Base-by-base conservation (phyloP, 1,139 yeast species). In the Magnusiomyces sp. region DNA sequence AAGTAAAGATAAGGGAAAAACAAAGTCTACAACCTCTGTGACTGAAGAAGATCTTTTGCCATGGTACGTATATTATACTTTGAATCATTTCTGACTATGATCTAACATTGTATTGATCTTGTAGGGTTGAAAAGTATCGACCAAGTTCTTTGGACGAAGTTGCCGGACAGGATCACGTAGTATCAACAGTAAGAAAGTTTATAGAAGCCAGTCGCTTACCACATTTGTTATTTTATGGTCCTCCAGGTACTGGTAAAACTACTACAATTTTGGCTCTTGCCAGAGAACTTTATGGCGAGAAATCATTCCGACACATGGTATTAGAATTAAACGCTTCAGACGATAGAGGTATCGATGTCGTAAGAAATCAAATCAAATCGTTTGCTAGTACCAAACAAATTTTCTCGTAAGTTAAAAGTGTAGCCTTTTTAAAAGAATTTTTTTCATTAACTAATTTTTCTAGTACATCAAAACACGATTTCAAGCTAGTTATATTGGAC, bases 221-320 rank as follows among this genome's bases (percentile, higher is more conserved):
- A 1, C 97, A 90, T 68, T 69, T 90, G 55, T 70, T 90, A 45
- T 90, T 92, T 66, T 90, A 92, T 65, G 98, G 98, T 0, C 97
- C 97, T 0, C 97, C 98, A 23, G 98, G 98, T 27, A 90, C 97
- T 0, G 98, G 98, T 56, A 92, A 92, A 65, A 92, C 98, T 0
- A 87, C 96, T 1, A 90, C 97, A 1, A 86, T 92, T 54, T 77
- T 86, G 36, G 97, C 97, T 0, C 70, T 92, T 53, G 97, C 98
- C 1, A 73, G 79, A 49, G 96, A 90, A 62, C 81, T 92, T n/a
- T 92, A 88, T 62, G 97, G 97, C 1, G 52, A 34, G 19, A 74
- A 80, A 41, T 82, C 81, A 61, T 88, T 86, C 67, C 77, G 76
- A 59, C 86, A 84, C 63, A 88, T 87, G 95, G 96, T 92, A 2